Evolutionary conservation across 805 yeast genomes (phyloP).

Genomic region (Candida awuae): DNA sequence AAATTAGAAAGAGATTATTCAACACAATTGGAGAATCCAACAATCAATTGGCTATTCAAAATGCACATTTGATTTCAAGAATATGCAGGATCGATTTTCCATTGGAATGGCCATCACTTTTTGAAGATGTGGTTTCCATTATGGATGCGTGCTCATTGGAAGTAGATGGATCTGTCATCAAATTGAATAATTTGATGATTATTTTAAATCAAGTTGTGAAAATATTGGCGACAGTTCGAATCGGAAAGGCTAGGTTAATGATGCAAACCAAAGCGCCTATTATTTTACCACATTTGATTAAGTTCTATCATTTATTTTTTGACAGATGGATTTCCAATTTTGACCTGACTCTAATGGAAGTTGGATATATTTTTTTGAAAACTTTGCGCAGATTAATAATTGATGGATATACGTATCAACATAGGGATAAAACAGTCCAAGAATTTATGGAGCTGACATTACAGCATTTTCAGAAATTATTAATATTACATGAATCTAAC

Average conservation of each 20-base stretch:
- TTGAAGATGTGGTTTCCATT: conserved; percentile 49
- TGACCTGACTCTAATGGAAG: conserved; percentile 53
- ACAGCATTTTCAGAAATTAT: conserved; percentile 51
- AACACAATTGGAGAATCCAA: conserved; percentile 56
- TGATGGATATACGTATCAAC: conserved; percentile 69
- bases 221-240: conserved; percentile 61
- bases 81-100: conserved; percentile 85
- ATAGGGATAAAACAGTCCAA: conserved; percentile 46
- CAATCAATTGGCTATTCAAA: conserved; percentile 68
- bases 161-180: conserved; percentile 33
- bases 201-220: conserved; percentile 76
- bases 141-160: conserved; percentile 37
- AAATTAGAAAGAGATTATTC: conserved; percentile 53
- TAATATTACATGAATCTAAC: conserved; percentile 44
- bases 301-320: conserved; percentile 52
- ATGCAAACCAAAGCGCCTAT: conserved; percentile 65
- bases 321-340: conserved; percentile 46
- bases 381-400: conserved; percentile 63
- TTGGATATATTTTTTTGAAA: conserved; percentile 73
- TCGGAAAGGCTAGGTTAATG: conserved; percentile 75
- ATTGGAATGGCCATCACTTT: conserved; percentile 71
- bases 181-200: conserved; percentile 53
- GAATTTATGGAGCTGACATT: conserved; percentile 54
- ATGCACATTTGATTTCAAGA: conserved; percentile 73
- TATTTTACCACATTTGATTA: conserved; percentile 50